Conservation (phyloP, 176 grass and related monocot genomes). For the Elaeis guineensis region DNA sequence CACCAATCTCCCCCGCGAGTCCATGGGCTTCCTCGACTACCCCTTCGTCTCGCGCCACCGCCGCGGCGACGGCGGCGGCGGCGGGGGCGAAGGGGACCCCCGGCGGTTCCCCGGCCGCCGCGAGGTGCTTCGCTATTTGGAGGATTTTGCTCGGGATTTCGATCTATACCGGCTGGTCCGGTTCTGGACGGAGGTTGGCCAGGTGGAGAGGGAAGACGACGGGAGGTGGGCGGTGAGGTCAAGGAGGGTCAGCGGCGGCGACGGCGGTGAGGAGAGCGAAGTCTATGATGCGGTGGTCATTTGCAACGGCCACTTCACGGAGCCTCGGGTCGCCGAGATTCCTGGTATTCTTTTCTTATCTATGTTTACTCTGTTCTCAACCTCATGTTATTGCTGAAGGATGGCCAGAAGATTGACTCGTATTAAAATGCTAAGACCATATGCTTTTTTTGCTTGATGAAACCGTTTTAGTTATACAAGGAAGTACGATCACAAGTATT, state of each 20-base stretch:
- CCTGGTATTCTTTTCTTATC: slow-evolving; percentile 26
- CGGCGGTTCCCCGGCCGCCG: slow-evolving; percentile 62
- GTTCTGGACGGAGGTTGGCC: slow-evolving; percentile 57
- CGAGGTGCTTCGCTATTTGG: slow-evolving; percentile 76
- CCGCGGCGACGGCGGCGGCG: neutral
- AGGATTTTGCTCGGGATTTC: slow-evolving; percentile 62
- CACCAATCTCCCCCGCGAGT: slow-evolving; percentile 76
- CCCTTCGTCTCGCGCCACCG: slow-evolving; percentile 29
- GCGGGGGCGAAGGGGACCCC: neutral
- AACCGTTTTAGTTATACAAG: no score
- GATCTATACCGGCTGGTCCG: slow-evolving; percentile 37
- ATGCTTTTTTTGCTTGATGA: no score
- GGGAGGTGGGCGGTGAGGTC: slow-evolving; percentile 49
- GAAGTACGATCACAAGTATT: no score
- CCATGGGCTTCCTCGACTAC: slow-evolving; percentile 84
- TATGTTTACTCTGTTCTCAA: neutral
- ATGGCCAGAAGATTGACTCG: no score
- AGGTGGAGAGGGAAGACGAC: slow-evolving; percentile 26
- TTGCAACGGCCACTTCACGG: slow-evolving; percentile 60
- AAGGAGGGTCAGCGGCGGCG: slow-evolving; percentile 33
- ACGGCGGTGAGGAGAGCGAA: slow-evolving; percentile 17
- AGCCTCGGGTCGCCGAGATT: slow-evolving; percentile 47
- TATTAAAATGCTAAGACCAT: no score
- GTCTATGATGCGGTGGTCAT: slow-evolving; percentile 57
- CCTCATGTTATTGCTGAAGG: no score